Percentiles rank a stretch among this genome's conserved stretches.
These are phyloP conservation scores for Bruguiera gymnorhiza DNA, from an alignment of 345 rosid species.

Conservation along the genomic window DNA sequence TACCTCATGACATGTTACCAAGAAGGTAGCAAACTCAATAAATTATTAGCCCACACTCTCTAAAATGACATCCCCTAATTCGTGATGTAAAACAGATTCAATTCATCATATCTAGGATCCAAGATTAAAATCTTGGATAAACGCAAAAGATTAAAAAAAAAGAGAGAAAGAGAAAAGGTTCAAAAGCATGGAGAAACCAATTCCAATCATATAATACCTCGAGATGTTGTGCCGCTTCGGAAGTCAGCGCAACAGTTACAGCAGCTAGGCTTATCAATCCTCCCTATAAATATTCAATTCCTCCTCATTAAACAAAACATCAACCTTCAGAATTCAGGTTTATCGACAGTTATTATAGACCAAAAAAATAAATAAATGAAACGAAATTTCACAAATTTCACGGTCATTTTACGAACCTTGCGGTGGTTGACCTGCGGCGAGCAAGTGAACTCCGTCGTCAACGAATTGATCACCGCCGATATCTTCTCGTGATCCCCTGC, in stretches of 20 bases:
- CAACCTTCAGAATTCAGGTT: neutral
- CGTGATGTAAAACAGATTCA: no score
- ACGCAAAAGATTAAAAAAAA: neutral
- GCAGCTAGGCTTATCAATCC: slow-evolving; percentile 98
- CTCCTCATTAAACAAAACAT: slow-evolving; percentile 3
- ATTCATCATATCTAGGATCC: neutral
- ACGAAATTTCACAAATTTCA: neutral
- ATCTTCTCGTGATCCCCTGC: slow-evolving; percentile 95
- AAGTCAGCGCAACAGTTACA: slow-evolving; percentile 87
- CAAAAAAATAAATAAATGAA: neutral
- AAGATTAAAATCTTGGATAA: neutral
- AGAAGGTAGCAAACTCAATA: no score
- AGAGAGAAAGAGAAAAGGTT: neutral
- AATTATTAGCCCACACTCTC: no score
- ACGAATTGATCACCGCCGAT: slow-evolving; percentile 67
- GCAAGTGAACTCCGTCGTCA: slow-evolving; percentile 65
- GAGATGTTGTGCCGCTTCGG: slow-evolving; percentile 91
- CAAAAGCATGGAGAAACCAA: neutral
- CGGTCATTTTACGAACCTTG: slow-evolving; percentile 43
- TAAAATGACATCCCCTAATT: no score
- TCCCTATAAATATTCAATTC: slow-evolving; percentile 46
- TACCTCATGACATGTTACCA: no score
- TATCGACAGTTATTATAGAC: neutral
- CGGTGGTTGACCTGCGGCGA: slow-evolving; percentile 93
- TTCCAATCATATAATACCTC: slow-evolving; percentile 47